Conservation (phyloP, 192 early-diverging fungal genomes). For the Coemansia sp. region DNA sequence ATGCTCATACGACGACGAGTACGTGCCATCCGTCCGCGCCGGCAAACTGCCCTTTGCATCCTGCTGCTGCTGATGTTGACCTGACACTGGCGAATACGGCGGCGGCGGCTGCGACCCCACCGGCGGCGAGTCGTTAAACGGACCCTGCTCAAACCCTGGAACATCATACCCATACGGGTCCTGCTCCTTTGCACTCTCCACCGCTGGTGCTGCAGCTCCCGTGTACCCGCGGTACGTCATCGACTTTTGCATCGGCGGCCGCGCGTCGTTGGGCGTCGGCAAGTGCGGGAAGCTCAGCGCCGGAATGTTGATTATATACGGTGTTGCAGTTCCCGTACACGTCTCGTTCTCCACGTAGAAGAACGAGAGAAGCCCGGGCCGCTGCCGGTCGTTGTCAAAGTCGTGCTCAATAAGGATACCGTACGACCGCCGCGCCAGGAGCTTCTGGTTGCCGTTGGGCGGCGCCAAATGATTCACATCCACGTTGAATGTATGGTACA, state of each 20-base stretch:
- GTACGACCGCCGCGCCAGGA: constrained; percentile 62
- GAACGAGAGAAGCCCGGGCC: constrained; percentile 45
- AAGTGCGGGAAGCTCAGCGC: constrained; percentile 45
- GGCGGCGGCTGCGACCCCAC: constrained; percentile 12
- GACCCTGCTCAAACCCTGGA: constrained; percentile 25
- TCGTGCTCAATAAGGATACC: constrained; percentile 51
- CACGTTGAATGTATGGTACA: constrained; percentile 67
- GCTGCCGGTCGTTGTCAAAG: constrained; percentile 47
- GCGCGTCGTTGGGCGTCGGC: constrained; percentile 2
- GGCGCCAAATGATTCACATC: constrained; percentile 60
- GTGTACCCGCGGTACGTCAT: constrained; percentile 37
- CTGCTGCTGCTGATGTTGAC: constrained; percentile 3
- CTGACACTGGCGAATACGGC: constrained; percentile 27
- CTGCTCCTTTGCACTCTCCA: constrained; percentile 7
- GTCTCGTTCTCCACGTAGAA: constrained; percentile 53
- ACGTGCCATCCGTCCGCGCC: constrained; percentile 41
- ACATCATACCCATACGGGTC: constrained; percentile 45
- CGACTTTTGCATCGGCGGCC: constrained; percentile 4
- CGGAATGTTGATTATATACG: constrained; percentile 50
- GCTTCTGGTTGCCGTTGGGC: constrained; percentile 53
- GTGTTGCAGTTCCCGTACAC: constrained; percentile 40
- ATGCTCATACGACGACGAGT: constrained; percentile 54
- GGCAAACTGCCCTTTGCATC: constrained; percentile 14
- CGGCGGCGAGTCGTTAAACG: neutral
- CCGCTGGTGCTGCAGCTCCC: neutral